phyloP scores from a whole-genome alignment of 2,329 filamentous ascomycete genomes.

The Ceratocystiopsis sp. region DNA sequence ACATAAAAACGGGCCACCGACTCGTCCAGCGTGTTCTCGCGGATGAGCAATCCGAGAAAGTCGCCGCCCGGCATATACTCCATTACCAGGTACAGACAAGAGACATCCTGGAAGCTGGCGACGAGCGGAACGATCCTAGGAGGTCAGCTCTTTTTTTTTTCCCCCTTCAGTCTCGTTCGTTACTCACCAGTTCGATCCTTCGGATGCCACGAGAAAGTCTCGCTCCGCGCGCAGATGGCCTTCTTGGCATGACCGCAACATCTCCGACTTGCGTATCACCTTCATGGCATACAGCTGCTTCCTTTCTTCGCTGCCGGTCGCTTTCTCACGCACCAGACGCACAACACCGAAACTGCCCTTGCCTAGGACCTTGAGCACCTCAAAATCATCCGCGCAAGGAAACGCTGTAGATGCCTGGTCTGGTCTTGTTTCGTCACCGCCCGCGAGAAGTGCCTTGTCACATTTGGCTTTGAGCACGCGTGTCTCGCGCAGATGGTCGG shows the following conservation, averaged over 20 bases:
- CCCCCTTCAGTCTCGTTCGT: too few relatives aligned
- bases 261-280: conserved; percentile 83
- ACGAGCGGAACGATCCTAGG: conserved; percentile 68
- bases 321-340: conserved; percentile 58
- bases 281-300: conserved; percentile 86
- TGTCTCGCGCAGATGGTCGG: conserved; percentile 54
- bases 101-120: conserved; percentile 72
- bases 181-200: conserved; percentile 61
- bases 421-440: background rate
- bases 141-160: too few relatives aligned
- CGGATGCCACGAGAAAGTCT: conserved; percentile 78
- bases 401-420: background rate
- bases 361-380: conserved; percentile 65
- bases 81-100: conserved; percentile 85
- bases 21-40: conserved; percentile 71
- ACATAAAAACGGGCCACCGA: conserved; percentile 69
- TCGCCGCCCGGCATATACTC: conserved; percentile 97
- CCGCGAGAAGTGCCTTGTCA: background rate
- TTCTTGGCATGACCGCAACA: conserved; percentile 82
- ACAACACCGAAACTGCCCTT: conserved; percentile 94
- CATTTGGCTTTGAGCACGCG: conserved; percentile 45
- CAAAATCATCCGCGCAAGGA: conserved; percentile 37
- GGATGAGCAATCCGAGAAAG: conserved; percentile 72
- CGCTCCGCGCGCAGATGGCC: conserved; percentile 81
- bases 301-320: background rate